These are phyloP conservation scores for Metrosideros polymorpha DNA, from an alignment of 441 rosid species.

Conservation along the genomic window DNA sequence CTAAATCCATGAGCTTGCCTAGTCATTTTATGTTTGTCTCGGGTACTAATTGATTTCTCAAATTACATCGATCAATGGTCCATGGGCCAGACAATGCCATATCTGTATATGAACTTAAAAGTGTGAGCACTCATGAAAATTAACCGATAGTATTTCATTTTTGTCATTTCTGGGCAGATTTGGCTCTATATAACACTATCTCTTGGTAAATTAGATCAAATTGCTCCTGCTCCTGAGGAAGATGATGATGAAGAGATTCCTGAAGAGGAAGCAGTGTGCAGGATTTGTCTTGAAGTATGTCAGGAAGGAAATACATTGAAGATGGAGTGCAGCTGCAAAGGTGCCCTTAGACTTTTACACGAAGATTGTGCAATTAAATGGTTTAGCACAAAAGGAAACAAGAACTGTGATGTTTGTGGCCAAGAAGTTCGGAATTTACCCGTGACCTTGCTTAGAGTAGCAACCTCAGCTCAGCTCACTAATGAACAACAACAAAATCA, in stretches of 20 bases:
- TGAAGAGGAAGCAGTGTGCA: slow-evolving; percentile 87
- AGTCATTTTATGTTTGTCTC: neutral
- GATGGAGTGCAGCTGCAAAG: slow-evolving; percentile 98
- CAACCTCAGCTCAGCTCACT: slow-evolving; percentile 31
- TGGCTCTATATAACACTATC: neutral
- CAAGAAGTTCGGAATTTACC: slow-evolving; percentile 83
- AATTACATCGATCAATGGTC: neutral
- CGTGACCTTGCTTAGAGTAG: slow-evolving; percentile 63
- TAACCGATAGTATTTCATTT: neutral
- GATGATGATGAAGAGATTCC: slow-evolving; percentile 80
- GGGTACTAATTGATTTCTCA: neutral
- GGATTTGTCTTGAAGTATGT: slow-evolving; percentile 79
- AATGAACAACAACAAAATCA: slow-evolving; percentile 34
- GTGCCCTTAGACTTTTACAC: slow-evolving; percentile 78
- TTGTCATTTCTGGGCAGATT: neutral
- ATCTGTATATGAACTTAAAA: neutral
- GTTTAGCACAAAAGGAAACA: slow-evolving; percentile 85
- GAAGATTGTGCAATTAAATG: slow-evolving; percentile 82
- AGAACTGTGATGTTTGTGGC: slow-evolving; percentile 83
- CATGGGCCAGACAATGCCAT: neutral
- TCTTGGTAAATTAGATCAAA: slow-evolving; percentile 42
- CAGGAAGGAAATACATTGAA: slow-evolving; percentile 82
- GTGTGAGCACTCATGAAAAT: neutral
- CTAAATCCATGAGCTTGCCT: neutral
- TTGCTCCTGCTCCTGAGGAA: slow-evolving; percentile 35